Base-by-base conservation (phyloP, 83 land plant species). In the Picea engelmannii region DNA sequence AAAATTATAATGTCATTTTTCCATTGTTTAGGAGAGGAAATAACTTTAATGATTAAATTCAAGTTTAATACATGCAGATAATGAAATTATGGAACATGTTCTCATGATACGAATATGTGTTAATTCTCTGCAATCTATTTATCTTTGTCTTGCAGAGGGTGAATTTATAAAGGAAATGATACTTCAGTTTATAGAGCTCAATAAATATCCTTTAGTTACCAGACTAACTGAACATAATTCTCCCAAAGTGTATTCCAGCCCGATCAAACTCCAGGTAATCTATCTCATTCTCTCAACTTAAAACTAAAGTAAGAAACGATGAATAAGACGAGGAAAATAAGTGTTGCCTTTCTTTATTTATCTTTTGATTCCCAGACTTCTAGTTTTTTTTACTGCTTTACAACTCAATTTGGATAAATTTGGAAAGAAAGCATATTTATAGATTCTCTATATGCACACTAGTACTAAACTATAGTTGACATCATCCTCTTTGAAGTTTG, bases 121-220 rank as follows among this genome's bases (percentile, higher is more conserved):
- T n/a, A n/a, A 17, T 38, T 42, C 13, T n/a, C 24, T 7, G 55
- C 40, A 71, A 71, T 20, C 44, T 71, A 7, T 20, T 42, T 42
- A 71, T 44, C 23, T n/a, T 71, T 71, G 47, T 44, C 6, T 25
- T 90, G 82, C 92, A 91, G 96, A 89, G 73, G 93, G 85, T 4
- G 23, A 69, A 8, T 90, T 92, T 23, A 52, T 81, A 49, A 71
- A 55, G 52, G 87, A 82, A 11, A 85, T 82, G 17, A 90, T 96
- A 8, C 75, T 86, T 77, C 60, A 90, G 69, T 96, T 96, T 85
- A 69, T 94, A 62, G 92, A 94, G 62, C 21, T 87, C 31, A 91
- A 94, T 82, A 96, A 94, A 80, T 92, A 91, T 67, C 94, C 99
- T 47, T 89, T 96, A 27, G 91, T 96, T 75, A 91, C 88, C 10